These are phyloP conservation scores for Ottelia alismoides DNA, from an alignment of 106 monocot species.

Conservation along the genomic window DNA sequence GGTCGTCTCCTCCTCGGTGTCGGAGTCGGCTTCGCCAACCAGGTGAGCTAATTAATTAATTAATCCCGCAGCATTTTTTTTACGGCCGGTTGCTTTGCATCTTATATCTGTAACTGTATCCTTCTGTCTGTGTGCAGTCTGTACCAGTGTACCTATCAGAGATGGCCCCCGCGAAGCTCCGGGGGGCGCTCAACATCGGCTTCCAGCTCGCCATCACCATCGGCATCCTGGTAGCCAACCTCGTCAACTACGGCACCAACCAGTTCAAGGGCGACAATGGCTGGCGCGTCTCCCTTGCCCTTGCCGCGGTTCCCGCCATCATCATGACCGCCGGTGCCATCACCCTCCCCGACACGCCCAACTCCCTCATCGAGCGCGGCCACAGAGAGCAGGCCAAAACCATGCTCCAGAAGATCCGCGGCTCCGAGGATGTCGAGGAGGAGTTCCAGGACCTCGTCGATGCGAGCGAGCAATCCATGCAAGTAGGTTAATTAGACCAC, in stretches of 20 bases:
- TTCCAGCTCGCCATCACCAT: slow-evolving; percentile 42
- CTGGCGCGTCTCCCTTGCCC: slow-evolving; percentile 37
- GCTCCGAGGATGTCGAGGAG: slow-evolving; percentile 6
- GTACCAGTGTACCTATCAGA: slow-evolving; percentile 14
- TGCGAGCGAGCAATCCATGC: neutral
- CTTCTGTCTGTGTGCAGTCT: too few relatives aligned
- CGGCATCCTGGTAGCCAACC: slow-evolving; percentile 46
- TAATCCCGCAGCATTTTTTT: neutral
- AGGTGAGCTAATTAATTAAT: slow-evolving; percentile 13
- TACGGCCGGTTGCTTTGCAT: slow-evolving; percentile 38
- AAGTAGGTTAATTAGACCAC: too few relatives aligned
- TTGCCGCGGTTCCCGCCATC: slow-evolving; percentile 31
- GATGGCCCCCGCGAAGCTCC: slow-evolving; percentile 32
- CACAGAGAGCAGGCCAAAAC: slow-evolving; percentile 3
- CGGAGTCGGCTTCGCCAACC: slow-evolving; percentile 52
- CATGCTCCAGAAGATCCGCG: slow-evolving; percentile 9
- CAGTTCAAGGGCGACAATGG: slow-evolving; percentile 26
- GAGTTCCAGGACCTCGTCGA: neutral
- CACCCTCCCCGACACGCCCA: slow-evolving; percentile 2
- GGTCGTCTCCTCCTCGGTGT: slow-evolving; percentile 38
- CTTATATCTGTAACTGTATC: too few relatives aligned
- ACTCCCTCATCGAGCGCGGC: slow-evolving; percentile 6
- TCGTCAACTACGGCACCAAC: slow-evolving; percentile 28
- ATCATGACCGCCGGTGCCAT: slow-evolving; percentile 10
- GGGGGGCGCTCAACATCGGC: slow-evolving; percentile 38